Conservation (phyloP, 108 stramenopile genomes). For the Skeletonema potamos region DNA sequence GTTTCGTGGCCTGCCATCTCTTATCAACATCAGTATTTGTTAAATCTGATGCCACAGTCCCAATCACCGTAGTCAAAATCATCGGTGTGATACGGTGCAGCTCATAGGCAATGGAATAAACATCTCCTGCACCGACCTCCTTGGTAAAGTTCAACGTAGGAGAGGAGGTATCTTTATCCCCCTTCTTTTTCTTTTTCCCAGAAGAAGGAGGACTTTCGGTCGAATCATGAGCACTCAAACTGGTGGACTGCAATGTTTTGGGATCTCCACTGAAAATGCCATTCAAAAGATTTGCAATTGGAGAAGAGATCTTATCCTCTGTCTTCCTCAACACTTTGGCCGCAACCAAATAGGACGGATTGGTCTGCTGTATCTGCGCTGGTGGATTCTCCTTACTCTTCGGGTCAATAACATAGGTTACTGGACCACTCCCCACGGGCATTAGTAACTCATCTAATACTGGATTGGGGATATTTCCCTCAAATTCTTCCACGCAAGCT, state of each 20-base stretch:
- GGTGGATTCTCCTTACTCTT: conserved; percentile 36
- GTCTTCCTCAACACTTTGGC: conserved; percentile 54
- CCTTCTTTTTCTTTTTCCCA: conserved; percentile 18
- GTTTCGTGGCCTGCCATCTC: conserved; percentile 55
- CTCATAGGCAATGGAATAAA: conserved; percentile 72
- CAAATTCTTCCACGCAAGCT: conserved; percentile 79
- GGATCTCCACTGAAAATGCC: conserved; percentile 71
- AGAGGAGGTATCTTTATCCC: not conserved
- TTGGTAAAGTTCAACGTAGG: not conserved
- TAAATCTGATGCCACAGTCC: conserved; percentile 60
- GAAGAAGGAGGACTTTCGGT: not conserved
- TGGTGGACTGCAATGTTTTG: conserved; percentile 44
- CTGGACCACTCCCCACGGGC: conserved; percentile 70
- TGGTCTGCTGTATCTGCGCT: conserved; percentile 57
- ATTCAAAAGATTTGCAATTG: conserved; percentile 70
- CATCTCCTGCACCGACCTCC: conserved; percentile 28
- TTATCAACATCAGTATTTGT: conserved; percentile 40
- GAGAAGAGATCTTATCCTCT: conserved; percentile 66
- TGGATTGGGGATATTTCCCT: conserved; percentile 57
- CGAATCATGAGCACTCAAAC: conserved; percentile 14
- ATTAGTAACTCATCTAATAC: conserved; percentile 76
- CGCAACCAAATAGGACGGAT: conserved; percentile 69
- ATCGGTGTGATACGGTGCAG: conserved; percentile 67
- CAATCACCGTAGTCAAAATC: conserved; percentile 83
- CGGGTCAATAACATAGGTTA: conserved; percentile 54